Evolutionary conservation across 345 rosid genomes (phyloP), one percentile per base, ranked within the genome.

Genomic region (Hirschfeldia incana): DNA sequence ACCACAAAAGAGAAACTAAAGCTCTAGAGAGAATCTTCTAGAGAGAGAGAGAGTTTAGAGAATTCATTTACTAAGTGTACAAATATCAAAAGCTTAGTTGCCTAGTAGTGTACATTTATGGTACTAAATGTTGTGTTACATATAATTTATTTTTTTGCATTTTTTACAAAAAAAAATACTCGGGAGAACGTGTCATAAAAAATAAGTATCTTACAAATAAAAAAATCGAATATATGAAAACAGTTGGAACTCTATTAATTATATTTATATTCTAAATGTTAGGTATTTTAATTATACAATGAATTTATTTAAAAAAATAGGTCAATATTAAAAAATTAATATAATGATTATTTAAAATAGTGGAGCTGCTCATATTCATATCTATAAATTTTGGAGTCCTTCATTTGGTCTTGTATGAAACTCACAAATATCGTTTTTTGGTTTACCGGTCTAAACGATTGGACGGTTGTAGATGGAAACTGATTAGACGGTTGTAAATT

Each of bases 381-480:
- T 30, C 59, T 53, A 1, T 8, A 62, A 13, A 30, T 12, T 26
- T 12, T 36, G 37, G 44, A 60, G 5, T 27, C 68, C 10, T 21
- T 61, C 32, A 10, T 28, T 28, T 61, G 15, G 8, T 37, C 26
- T 36, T 29, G 37, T 74, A 51, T n/a, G 21, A 59, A 59, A 36
- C 17, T 44, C 12, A 67, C 33, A 49, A 73, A 65, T 9, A 55
- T 64, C 8, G 37, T 12, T 75, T 13, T 64, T 53, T 15, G 57
- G 36, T 63, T 46, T 11, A 7, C 44, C 29, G 79, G 74, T 76
- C 62, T 44, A 76, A 37, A 28, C 32, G 29, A 77, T 64, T 70
- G 59, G 59, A 37, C 44, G 10, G 74, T 73, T 75, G 64, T 28
- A 77, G 71, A 77, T 64, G 76, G 81, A 77, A 77, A 55, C 15